A percentile compares a stretch with the other conserved stretches of the same genome.
These are phyloP conservation scores for Ehretia macrophylla DNA, from an alignment of 257 asterid species.

Conservation along the genomic window DNA sequence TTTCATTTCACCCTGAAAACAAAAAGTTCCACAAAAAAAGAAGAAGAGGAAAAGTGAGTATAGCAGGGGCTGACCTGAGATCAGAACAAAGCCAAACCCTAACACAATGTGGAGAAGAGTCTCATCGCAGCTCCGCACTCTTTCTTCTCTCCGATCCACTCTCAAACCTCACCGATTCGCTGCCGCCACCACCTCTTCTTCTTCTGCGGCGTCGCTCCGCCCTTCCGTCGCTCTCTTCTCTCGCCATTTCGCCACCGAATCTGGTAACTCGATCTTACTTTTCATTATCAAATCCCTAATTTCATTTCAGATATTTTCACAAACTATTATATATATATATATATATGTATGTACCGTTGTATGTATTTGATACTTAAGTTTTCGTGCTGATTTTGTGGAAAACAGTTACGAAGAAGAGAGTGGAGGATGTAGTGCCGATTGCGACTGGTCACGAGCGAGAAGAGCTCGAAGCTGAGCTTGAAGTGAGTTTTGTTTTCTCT, in stretches of 20 bases:
- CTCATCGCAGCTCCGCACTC: slow-evolving; percentile 44
- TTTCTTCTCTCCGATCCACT: slow-evolving; percentile 50
- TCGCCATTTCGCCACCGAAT: slow-evolving; percentile 47
- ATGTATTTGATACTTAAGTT: not conserved
- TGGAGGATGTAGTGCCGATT: slow-evolving; percentile 90
- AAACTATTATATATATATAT: too few species aligned
- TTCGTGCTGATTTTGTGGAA: slow-evolving; percentile 9
- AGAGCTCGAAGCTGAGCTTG: slow-evolving; percentile 83
- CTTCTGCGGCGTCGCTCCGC: slow-evolving; percentile 29
- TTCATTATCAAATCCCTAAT: slow-evolving; percentile 17
- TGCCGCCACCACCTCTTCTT: slow-evolving; percentile 21
- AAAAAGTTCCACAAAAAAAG: too few species aligned
- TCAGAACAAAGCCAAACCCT: slow-evolving; percentile 21
- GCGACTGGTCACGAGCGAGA: slow-evolving; percentile 98
- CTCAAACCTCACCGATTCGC: slow-evolving; percentile 29
- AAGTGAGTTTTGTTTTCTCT: not conserved
- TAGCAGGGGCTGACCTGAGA: slow-evolving; percentile 46
- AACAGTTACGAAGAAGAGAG: slow-evolving; percentile 37
- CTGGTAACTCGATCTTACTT: slow-evolving; percentile 35
- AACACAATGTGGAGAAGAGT: slow-evolving; percentile 69
- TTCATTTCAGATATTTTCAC: slow-evolving; percentile 13
- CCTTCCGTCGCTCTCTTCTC: slow-evolving; percentile 34
- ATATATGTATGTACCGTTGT: not conserved
- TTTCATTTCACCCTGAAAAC: not conserved
- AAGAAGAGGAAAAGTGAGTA: not conserved